Evolutionary conservation across 768 basidiomycete genomes (phyloP).

Genomic region (Auricularia sp.): DNA sequence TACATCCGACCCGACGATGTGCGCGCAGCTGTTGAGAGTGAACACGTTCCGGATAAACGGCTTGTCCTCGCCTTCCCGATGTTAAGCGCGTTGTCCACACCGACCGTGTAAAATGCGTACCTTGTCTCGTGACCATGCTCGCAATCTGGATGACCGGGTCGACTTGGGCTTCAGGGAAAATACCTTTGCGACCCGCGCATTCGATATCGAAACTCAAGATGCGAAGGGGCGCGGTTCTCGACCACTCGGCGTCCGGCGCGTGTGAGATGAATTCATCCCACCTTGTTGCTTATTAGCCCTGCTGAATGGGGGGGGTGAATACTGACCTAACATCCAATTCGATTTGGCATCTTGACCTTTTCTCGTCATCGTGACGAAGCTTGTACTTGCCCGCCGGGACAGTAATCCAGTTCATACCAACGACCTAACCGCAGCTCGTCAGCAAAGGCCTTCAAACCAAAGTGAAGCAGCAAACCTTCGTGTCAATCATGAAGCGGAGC

Average conservation of each 20-base stretch:
- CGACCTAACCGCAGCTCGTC: slow-evolving; percentile 43
- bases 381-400: slow-evolving; percentile 75
- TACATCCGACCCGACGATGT: slow-evolving; percentile 98
- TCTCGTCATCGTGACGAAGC: slow-evolving; percentile 44
- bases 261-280: slow-evolving; percentile 84
- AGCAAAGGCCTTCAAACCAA: background rate
- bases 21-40: slow-evolving; percentile 85
- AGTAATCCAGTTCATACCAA: slow-evolving; percentile 99
- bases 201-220: slow-evolving; percentile 98
- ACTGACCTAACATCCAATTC: slow-evolving; percentile 70
- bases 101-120: slow-evolving; percentile 29
- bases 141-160: slow-evolving; percentile 99
- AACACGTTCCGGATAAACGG: slow-evolving; percentile 97
- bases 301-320: background rate
- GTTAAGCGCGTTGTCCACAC: slow-evolving; percentile 2
- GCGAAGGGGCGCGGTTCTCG: slow-evolving; percentile 82
- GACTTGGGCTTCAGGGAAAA: slow-evolving; percentile 82
- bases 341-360: slow-evolving; percentile 78
- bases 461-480: slow-evolving; percentile 47
- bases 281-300: slow-evolving; percentile 53
- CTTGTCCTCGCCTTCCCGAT: slow-evolving; percentile 62
- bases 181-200: slow-evolving; percentile 94
- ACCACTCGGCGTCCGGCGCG: slow-evolving; percentile 85
- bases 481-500: slow-evolving; percentile 96
- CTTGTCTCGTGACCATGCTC: slow-evolving; percentile 97